Conservation (phyloP, 208 protist species). For the Leishmania tropica region DNA sequence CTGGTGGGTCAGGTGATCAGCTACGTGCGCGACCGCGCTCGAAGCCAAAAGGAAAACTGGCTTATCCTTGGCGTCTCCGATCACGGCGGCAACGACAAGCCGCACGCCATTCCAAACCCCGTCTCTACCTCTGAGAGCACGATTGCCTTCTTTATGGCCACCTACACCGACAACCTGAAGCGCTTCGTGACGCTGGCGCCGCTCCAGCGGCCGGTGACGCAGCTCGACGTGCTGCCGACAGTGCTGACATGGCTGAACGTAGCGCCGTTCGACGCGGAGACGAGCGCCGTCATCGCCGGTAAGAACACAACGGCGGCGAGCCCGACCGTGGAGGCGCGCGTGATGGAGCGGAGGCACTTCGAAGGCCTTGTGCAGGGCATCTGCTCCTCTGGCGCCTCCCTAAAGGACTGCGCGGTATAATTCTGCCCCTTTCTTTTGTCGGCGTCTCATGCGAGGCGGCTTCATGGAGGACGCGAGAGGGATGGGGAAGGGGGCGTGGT, state of each 20-base stretch:
- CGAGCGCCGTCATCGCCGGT: constrained; percentile 35
- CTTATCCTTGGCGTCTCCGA: constrained; percentile 67
- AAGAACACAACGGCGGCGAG: constrained; percentile 36
- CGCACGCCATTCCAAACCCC: constrained; percentile 35
- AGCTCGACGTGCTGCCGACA: constrained; percentile 77
- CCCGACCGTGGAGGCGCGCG: constrained; percentile 25
- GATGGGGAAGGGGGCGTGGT: constrained; percentile 5
- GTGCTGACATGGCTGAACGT: constrained; percentile 75
- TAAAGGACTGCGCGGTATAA: constrained; percentile 39
- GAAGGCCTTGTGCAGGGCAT: constrained; percentile 65
- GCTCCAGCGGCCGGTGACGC: constrained; percentile 46
- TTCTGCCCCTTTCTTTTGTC: background rate
- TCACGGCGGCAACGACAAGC: constrained; percentile 67
- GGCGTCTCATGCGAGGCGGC: background rate
- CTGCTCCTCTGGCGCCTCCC: constrained; percentile 55
- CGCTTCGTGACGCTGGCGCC: constrained; percentile 43
- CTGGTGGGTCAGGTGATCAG: constrained; percentile 71
- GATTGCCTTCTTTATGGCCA: constrained; percentile 68
- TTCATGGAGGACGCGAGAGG: background rate
- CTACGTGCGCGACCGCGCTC: constrained; percentile 55
- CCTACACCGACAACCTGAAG: constrained; percentile 51
- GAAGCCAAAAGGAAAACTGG: constrained; percentile 77
- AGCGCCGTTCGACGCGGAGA: constrained; percentile 57
- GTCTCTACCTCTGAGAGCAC: constrained; percentile 44
- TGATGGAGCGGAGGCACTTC: constrained; percentile 35